Evolutionary conservation across 176 grass and related monocot genomes (phyloP), one percentile per base, ranked within the genome.

Genomic region (Luzula sylvatica): DNA sequence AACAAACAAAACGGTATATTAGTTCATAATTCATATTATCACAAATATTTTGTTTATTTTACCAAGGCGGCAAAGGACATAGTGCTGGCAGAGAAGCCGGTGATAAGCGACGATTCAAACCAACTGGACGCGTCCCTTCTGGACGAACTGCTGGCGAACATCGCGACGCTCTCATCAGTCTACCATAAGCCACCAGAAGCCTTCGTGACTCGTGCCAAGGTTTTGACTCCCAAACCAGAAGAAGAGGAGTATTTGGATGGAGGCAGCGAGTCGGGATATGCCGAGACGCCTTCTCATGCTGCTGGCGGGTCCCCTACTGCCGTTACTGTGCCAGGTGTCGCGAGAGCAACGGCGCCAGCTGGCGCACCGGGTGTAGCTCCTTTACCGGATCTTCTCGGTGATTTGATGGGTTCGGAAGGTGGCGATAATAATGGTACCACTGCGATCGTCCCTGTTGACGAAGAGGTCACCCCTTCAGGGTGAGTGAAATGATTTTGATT

Each of bases 21-120:
- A 6, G 16, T 68, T 26, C 13, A 26, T 15, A n/a, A 35, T 52
- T 32, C 42, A 23, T 38, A 30, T 68, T 38, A 43, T 11, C 1
- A 38, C 32, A 58, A 27, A 50, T 21, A 20, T 66, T 38, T 26
- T 5, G 23, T 38, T 72, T 71, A 32, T 52, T 53, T 57, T 65
- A 25, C 0, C 15, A 67, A 98, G 92, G 92, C 92, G 47, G 92
- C 92, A 18, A 98, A 98, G 76, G 92, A 98, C 82, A 82, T 98
- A 77, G 92, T 98, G 71, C 56, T 98, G 57, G 85, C 78, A 12
- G 92, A 98, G 48, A 98, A 98, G 70, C 92, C 92, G 60, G 86
- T 98, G 42, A 98, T 98, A 58, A 98, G 81, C n/a, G 92, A 98
- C 52, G 92, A 87, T 23, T 90, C 92, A 43, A 98, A 98, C 61